Conservation (phyloP, 2,329 filamentous ascomycete genomes). For the Colletotrichum simmondsii region DNA sequence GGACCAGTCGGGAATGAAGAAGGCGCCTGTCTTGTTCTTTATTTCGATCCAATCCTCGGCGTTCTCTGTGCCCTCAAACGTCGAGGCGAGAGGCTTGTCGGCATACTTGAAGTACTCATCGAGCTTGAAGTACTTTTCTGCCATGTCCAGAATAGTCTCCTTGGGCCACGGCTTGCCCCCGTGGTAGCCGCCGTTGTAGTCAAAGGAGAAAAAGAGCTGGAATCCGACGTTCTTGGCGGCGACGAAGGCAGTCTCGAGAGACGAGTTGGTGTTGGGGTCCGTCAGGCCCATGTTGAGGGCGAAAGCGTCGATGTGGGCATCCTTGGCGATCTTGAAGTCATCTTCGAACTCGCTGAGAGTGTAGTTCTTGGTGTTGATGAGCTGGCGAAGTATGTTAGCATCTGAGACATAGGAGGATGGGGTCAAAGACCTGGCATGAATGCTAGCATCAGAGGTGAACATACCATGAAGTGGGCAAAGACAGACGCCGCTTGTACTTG, state of each 20-base stretch:
- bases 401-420: neutral
- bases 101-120: slow-evolving; percentile 38
- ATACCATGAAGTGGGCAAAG: slow-evolving; percentile 35
- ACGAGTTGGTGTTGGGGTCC: slow-evolving; percentile 15
- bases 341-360: slow-evolving; percentile 56
- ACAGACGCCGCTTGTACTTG: slow-evolving; percentile 27
- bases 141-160: slow-evolving; percentile 22
- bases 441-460: neutral
- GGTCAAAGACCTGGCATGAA: neutral
- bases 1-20: slow-evolving; percentile 58
- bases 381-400: slow-evolving; percentile 7
- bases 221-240: slow-evolving; percentile 38
- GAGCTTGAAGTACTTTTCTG: slow-evolving; percentile 20
- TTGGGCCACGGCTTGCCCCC: slow-evolving; percentile 35
- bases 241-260: slow-evolving; percentile 24
- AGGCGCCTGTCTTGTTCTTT: slow-evolving; percentile 49
- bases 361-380: slow-evolving; percentile 32
- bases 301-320: slow-evolving; percentile 46
- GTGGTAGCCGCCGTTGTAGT: slow-evolving; percentile 41
- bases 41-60: slow-evolving; percentile 55
- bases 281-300: slow-evolving; percentile 37
- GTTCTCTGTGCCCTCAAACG: slow-evolving; percentile 55
- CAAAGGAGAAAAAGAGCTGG: slow-evolving; percentile 45
- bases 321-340: slow-evolving; percentile 57
- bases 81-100: slow-evolving; percentile 49